A percentile compares a stretch with the other conserved stretches of the same genome.
Evolutionary conservation across 2,329 filamentous ascomycete genomes (phyloP).

Genomic region (Colletotrichum chrysophilum): DNA sequence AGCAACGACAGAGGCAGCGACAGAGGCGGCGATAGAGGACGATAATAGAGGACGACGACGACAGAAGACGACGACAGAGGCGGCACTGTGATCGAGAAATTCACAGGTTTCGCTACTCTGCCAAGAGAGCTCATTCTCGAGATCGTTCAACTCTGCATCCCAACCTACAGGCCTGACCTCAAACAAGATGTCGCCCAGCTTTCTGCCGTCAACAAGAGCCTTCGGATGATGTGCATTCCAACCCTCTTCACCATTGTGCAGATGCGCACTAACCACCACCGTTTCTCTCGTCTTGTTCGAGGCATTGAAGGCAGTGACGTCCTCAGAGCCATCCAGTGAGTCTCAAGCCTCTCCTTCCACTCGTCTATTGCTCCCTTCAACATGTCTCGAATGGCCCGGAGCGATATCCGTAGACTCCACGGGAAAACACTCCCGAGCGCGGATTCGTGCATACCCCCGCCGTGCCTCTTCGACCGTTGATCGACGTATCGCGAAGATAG

Average conservation of each 20-base stretch:
- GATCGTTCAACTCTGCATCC: not conserved
- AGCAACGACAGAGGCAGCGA: not conserved
- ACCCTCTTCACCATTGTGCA: not conserved
- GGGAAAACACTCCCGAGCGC: no score
- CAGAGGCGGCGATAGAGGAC: not conserved
- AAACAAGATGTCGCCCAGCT: not conserved
- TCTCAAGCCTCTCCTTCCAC: not conserved
- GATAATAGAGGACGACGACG: not conserved
- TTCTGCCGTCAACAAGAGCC: not conserved
- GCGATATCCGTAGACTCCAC: no score
- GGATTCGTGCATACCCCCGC: fast-evolving
- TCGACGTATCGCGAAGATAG: no score
- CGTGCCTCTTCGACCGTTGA: no score
- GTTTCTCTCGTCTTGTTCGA: not conserved
- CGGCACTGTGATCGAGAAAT: not conserved
- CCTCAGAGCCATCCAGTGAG: not conserved
- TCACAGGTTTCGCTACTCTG: not conserved
- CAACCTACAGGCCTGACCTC: not conserved
- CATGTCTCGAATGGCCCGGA: no score
- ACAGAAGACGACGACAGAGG: not conserved
- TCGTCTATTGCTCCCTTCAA: not conserved
- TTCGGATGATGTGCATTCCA: not conserved
- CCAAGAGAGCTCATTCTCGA: not conserved
- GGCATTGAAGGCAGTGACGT: not conserved
- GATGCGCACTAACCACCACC: not conserved